These are phyloP conservation scores for Hemileccinum impolitum DNA, from an alignment of 768 basidiomycete species.

Conservation along the genomic window DNA sequence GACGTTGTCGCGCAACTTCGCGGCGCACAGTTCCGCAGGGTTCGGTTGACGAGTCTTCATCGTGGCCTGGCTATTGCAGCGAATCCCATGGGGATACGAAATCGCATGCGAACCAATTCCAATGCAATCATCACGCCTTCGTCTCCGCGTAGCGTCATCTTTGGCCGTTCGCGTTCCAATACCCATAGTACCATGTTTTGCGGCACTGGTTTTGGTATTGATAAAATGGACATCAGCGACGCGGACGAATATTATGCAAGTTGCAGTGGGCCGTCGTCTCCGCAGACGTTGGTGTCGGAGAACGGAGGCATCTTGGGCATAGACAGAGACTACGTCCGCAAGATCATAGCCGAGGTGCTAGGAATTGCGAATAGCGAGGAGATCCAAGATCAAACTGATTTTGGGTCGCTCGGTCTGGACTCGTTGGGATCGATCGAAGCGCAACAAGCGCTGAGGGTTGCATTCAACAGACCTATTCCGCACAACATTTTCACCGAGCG, in stretches of 20 bases:
- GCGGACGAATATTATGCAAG: conserved; percentile 2
- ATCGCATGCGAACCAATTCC: conserved; percentile 24
- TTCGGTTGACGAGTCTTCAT: conserved; percentile 49
- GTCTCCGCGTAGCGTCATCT: conserved; percentile 29
- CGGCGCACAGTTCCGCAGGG: conserved; percentile 56
- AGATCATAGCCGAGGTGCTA: conserved; percentile 45
- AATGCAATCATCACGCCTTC: conserved; percentile 25
- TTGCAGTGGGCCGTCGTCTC: conserved; percentile 30
- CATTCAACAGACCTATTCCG: conserved; percentile 43
- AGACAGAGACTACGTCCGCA: conserved; percentile 28
- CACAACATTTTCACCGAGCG: conserved; percentile 39
- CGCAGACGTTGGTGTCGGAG: conserved; percentile 41
- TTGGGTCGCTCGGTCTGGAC: conserved; percentile 56
- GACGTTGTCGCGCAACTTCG: conserved; percentile 54
- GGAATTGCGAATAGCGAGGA: conserved; percentile 28
- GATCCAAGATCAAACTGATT: conserved; percentile 43
- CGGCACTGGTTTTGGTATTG: neutral
- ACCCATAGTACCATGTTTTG: conserved; percentile 17
- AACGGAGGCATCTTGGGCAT: neutral
- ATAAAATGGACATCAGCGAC: conserved; percentile 9
- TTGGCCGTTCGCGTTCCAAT: conserved; percentile 26
- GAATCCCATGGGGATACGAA: conserved; percentile 6
- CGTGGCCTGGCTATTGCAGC: conserved; percentile 40
- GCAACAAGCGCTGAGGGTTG: conserved; percentile 43
- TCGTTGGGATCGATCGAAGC: conserved; percentile 65